Percentiles rank a stretch among this genome's conserved stretches.
These are phyloP conservation scores for Alternaria burnsii DNA, from an alignment of 2,329 filamentous ascomycete genomes.

Conservation along the genomic window DNA sequence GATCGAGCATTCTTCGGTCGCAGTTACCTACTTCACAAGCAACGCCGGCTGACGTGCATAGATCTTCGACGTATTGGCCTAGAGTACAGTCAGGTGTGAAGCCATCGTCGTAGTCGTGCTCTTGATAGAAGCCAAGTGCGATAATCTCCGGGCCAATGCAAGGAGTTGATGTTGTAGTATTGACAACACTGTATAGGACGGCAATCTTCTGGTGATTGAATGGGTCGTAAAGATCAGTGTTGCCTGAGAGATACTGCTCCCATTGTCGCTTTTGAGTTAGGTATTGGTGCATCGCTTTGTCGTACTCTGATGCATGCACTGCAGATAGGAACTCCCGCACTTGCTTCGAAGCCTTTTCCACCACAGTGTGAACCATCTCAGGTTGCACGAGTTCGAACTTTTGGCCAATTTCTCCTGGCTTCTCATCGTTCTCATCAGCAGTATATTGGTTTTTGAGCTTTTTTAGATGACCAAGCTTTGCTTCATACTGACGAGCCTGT, in stretches of 20 bases:
- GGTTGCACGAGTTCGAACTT: conserved; percentile 92
- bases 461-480: conserved; percentile 81
- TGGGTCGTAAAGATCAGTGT: conserved; percentile 89
- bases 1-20: conserved; percentile 86
- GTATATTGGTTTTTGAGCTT: conserved; percentile 77
- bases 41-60: conserved; percentile 79
- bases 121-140: conserved; percentile 91
- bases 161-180: conserved; percentile 90
- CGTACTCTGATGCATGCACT: conserved; percentile 95
- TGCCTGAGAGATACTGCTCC: conserved; percentile 93
- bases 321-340: conserved; percentile 94
- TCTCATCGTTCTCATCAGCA: conserved; percentile 45
- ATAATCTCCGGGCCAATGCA: conserved; percentile 92
- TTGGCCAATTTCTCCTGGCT: conserved; percentile 57
- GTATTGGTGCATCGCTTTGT: conserved; percentile 93
- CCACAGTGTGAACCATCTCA: conserved; percentile 89
- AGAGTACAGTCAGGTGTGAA: conserved; percentile 87
- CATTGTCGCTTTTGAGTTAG: conserved; percentile 93
- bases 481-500: conserved; percentile 89
- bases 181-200: conserved; percentile 91
- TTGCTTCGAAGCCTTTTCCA: conserved; percentile 80
- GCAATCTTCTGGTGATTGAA: conserved; percentile 97
- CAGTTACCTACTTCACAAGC: conserved; percentile 85
- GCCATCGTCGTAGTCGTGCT: conserved; percentile 75
- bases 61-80: conserved; percentile 92